Evolutionary conservation across 176 grass and related monocot species (phyloP).

Genomic region (Bothriochloa decipiens): DNA sequence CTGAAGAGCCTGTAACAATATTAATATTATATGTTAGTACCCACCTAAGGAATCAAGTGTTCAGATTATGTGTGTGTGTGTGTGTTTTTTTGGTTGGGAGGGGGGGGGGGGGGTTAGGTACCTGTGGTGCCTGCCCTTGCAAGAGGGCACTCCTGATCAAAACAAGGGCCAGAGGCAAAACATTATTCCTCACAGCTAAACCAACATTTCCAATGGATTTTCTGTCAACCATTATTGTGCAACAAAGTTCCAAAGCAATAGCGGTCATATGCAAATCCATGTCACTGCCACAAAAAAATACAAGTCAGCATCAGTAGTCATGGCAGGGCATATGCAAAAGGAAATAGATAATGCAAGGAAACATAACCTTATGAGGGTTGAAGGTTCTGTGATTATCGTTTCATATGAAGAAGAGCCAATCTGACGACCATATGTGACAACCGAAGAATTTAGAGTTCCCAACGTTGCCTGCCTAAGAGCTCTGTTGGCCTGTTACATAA

Average conservation of each 20-base stretch:
- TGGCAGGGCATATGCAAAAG: neutral
- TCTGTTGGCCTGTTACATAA: constrained; percentile 70
- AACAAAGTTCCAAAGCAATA: constrained; percentile 89
- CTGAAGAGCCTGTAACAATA: constrained; percentile 69
- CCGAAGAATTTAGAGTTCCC: constrained; percentile 77
- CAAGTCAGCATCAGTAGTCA: neutral
- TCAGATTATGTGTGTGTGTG: too few relatives aligned
- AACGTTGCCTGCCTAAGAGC: constrained; percentile 85
- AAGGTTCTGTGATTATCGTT: constrained; percentile 80
- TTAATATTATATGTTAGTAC: constrained; percentile 24
- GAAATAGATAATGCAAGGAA: neutral
- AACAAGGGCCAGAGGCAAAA: constrained; percentile 86
- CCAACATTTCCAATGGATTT: constrained; percentile 85
- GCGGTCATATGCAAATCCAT: constrained; percentile 94
- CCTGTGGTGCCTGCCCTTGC: constrained; percentile 90
- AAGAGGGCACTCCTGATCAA: constrained; percentile 87
- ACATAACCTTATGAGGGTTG: constrained; percentile 80
- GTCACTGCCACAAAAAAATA: constrained; percentile 52
- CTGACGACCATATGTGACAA: constrained; percentile 81
- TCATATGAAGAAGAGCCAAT: constrained; percentile 83
- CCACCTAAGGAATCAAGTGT: neutral
- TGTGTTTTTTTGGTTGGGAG: too few relatives aligned
- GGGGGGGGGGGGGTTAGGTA: constrained; percentile 17
- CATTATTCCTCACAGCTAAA: constrained; percentile 68
- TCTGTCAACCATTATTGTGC: constrained; percentile 81